Conservation (phyloP, 352 stramenopile genomes). For the Phytophthora sp. region DNA sequence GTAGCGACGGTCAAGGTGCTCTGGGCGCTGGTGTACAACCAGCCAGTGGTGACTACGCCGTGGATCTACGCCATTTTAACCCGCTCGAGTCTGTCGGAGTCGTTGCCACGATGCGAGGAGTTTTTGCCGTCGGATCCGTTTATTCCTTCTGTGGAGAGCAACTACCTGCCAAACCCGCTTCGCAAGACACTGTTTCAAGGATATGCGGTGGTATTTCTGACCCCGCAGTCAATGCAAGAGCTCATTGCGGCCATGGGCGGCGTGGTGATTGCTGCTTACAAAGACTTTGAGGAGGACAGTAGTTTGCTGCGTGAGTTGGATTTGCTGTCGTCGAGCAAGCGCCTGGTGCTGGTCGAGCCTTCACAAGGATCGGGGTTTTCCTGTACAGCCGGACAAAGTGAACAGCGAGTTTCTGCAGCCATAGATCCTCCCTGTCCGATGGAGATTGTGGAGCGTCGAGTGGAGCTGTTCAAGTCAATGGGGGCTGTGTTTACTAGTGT, state of each 20-base stretch:
- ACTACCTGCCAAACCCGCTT: slow-evolving; percentile 78
- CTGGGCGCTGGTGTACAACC: slow-evolving; percentile 86
- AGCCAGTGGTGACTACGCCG: slow-evolving; percentile 79
- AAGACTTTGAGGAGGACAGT: slow-evolving; percentile 58
- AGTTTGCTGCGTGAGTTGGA: slow-evolving; percentile 63
- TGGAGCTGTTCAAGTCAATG: slow-evolving; percentile 68
- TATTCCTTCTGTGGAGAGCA: slow-evolving; percentile 60
- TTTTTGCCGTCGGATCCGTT: slow-evolving; percentile 70
- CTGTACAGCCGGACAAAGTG: slow-evolving; percentile 56
- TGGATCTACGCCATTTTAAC: slow-evolving; percentile 84
- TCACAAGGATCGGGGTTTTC: slow-evolving; percentile 58
- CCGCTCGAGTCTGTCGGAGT: slow-evolving; percentile 75
- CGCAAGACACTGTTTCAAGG: slow-evolving; percentile 79
- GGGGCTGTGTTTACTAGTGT: slow-evolving; percentile 75
- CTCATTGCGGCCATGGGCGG: slow-evolving; percentile 80
- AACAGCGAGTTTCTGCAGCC: slow-evolving; percentile 32
- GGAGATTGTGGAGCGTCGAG: slow-evolving; percentile 58
- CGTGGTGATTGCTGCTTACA: slow-evolving; percentile 67
- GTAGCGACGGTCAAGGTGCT: slow-evolving; percentile 88
- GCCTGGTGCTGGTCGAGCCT: slow-evolving; percentile 72
- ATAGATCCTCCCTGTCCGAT: slow-evolving; percentile 15
- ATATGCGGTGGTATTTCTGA: slow-evolving; percentile 78
- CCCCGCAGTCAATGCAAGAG: slow-evolving; percentile 76
- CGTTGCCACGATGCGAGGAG: slow-evolving; percentile 76
- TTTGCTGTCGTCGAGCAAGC: slow-evolving; percentile 47